Base-by-base conservation (phyloP, 2,329 filamentous ascomycete genomes). In the Leptoxyphium fumago region DNA sequence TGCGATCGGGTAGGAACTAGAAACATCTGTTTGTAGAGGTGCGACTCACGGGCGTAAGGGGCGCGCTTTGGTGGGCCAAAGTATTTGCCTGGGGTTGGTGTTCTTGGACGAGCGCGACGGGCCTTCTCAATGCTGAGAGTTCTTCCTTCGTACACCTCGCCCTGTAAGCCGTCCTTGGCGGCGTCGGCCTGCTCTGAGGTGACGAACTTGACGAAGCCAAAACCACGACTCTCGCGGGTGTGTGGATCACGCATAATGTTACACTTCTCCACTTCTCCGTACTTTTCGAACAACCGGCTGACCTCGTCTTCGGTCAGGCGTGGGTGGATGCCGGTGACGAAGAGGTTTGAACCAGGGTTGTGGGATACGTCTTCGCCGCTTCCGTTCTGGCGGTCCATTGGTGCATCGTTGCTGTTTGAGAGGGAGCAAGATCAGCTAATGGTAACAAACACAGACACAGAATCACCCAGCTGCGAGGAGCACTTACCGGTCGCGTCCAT, bases 221-320 rank as follows among this genome's bases (percentile, higher is more conserved):
- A 98, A 53, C 91, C 91, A 66, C 91, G 91, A 55, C 89, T 96
- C 68, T 98, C 91, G 70, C 94, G 94, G 60, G 85, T 93, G 67
- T 98, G 91, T 49, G 91, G 91, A 62, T 98, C 91, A 60, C 89
- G 80, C 91, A 98, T 98, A 70, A 98, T 98, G 66, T 95, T 93
- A 72, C 89, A 96, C 70, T 93, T 96, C 70, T 96, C 89, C 43
- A 98, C 91, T 62, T 94, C 87, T 55, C 91, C 91, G 60, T 96
- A 96, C 69, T 96, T 98, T 70, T 95, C 87, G 61, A 98, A 98
- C 53, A 98, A 80, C 64, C 87, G 87, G 44, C 84, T 83, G 49
- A 98, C 85, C 62, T 96, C 91, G 13, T 80, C 76, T 65, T 98
- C 91, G 40, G 77, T 80, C 53, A 98, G 77, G 58, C 84, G 84